Conservation (phyloP, 345 rosid genomes). For the Eucalyptus grandis region DNA sequence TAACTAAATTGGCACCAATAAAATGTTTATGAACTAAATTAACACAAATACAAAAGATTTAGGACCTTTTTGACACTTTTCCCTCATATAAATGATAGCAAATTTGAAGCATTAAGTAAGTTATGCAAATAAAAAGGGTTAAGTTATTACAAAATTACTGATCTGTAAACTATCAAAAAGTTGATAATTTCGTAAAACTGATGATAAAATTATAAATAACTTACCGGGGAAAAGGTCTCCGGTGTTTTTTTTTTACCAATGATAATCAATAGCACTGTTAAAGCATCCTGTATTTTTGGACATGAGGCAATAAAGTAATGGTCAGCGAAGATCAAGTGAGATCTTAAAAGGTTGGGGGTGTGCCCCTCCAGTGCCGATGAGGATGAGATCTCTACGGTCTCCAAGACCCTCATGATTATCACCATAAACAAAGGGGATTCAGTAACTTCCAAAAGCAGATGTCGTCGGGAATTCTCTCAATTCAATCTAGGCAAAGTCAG, state of each 20-base stretch:
- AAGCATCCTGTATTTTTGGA: background rate
- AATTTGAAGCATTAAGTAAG: background rate
- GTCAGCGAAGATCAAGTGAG: background rate
- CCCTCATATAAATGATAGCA: background rate
- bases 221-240: background rate
- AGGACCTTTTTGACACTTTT: accelerated
- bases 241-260: background rate
- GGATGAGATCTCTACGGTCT: background rate
- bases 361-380: background rate
- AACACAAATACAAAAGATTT: too few species aligned
- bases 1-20: too few species aligned
- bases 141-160: background rate
- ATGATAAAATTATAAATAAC: background rate
- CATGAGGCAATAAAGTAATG: background rate
- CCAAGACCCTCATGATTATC: background rate
- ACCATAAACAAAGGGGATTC: background rate
- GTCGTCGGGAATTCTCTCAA: background rate
- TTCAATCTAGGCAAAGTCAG: background rate
- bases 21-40: too few species aligned
- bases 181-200: background rate
- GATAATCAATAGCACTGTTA: background rate
- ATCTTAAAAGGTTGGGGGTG: background rate
- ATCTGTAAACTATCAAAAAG: background rate
- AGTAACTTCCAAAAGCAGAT: background rate
- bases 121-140: background rate